Evolutionary conservation across 2,329 filamentous ascomycete species (phyloP).

Genomic region (Alternaria sp.): DNA sequence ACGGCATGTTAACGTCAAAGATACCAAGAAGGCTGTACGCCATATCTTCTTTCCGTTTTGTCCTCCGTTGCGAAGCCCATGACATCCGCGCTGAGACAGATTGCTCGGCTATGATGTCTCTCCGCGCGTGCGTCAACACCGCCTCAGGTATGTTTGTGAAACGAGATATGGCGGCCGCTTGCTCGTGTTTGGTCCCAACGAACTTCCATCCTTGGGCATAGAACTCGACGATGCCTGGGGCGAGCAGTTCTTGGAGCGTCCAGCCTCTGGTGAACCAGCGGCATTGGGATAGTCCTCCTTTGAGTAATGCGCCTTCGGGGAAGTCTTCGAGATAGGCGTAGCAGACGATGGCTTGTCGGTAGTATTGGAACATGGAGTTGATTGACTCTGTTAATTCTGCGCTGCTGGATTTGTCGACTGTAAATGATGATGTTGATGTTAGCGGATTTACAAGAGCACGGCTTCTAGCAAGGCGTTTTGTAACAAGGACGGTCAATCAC

Average conservation of each 20-base stretch:
- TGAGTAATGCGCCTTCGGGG: background rate
- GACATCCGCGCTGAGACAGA: slow-evolving; percentile 16
- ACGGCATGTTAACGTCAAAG: slow-evolving; percentile 29
- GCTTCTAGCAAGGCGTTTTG: background rate
- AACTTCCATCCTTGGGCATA: background rate
- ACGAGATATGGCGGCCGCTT: background rate
- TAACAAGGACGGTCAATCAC: background rate
- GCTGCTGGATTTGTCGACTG: slow-evolving; percentile 17
- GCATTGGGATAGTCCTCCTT: slow-evolving; percentile 1
- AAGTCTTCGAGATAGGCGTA: slow-evolving; percentile 19
- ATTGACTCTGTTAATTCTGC: slow-evolving; percentile 18
- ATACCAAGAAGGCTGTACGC: slow-evolving; percentile 24
- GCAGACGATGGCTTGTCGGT: slow-evolving; percentile 13
- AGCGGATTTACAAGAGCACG: fast-evolving
- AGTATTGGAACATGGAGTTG: slow-evolving; percentile 26
- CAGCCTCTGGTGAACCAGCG: slow-evolving; percentile 27
- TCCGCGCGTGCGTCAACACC: background rate
- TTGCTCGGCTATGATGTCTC: background rate
- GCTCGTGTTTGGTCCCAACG: background rate
- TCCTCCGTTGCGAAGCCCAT: slow-evolving; percentile 26
- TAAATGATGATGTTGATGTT: background rate
- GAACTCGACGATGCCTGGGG: slow-evolving; percentile 9
- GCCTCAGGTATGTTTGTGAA: background rate
- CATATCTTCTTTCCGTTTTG: slow-evolving; percentile 22
- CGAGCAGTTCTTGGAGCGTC: slow-evolving; percentile 25